A percentile compares a stretch with the other conserved stretches of the same genome.
Evolutionary conservation across 768 basidiomycete genomes (phyloP).

Genomic region (Strobilomyces echinocephalus): DNA sequence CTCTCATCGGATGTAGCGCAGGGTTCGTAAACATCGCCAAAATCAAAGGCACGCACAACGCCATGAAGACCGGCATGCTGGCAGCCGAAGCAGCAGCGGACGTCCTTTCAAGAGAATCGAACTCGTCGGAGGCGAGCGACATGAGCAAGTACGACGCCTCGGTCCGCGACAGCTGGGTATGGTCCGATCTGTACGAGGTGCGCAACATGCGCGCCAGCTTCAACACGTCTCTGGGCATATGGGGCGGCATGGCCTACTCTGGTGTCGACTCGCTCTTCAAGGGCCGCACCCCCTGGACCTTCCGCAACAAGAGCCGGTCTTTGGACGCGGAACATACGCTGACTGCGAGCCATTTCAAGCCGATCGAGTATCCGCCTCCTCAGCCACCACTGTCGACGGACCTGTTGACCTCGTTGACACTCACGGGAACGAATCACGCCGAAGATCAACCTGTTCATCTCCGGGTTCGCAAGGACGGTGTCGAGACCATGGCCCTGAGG

Average conservation of each 20-base stretch:
- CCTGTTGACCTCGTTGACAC: constrained; percentile 80
- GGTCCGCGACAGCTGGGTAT: constrained; percentile 78
- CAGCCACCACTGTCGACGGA: constrained; percentile 91
- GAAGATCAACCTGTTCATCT: constrained; percentile 94
- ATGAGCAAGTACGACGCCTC: constrained; percentile 70
- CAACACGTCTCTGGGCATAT: constrained; percentile 70
- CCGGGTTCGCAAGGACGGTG: constrained; percentile 45
- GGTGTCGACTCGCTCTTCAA: constrained; percentile 84
- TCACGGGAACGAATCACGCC: constrained; percentile 95
- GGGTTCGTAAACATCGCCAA: constrained; percentile 96
- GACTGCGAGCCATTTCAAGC: constrained; percentile 57
- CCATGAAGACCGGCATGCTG: constrained; percentile 98
- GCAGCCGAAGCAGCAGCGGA: constrained; percentile 86
- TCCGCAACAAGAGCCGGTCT: constrained; percentile 53
- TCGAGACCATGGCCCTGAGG: constrained; percentile 43
- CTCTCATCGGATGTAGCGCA: constrained; percentile 90
- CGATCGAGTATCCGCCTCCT: constrained; percentile 82
- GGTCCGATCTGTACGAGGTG: constrained; percentile 81
- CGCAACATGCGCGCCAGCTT: constrained; percentile 91
- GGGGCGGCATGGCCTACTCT: constrained; percentile 85
- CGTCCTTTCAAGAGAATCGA: constrained; percentile 39
- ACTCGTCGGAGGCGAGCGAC: constrained; percentile 37
- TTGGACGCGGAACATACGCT: constrained; percentile 71
- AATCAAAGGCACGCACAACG: constrained; percentile 98
- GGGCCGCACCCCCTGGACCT: constrained; percentile 90